phyloP scores from a whole-genome alignment of 2,329 filamentous ascomycete species.

The Ophiostoma sp. region DNA sequence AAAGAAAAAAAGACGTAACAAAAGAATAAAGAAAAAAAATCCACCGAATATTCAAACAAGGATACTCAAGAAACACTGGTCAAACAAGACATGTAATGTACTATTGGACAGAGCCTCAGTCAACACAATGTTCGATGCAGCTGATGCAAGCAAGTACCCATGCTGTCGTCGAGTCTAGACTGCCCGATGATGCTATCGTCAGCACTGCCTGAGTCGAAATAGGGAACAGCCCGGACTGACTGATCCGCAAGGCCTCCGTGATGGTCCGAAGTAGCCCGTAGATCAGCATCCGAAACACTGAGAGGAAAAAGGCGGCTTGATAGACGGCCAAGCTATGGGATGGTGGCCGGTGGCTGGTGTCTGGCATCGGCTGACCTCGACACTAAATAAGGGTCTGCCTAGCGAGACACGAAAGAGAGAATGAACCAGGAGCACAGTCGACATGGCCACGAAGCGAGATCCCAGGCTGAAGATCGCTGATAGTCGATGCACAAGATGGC shows the following conservation, averaged over 20 bases:
- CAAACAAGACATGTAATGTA: background rate
- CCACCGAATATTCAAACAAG: no score
- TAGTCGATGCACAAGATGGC: no score
- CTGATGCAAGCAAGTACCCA: background rate
- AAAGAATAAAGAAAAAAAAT: no score
- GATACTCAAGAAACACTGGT: no score
- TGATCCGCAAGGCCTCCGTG: background rate
- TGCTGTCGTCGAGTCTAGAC: background rate
- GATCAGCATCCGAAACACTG: background rate
- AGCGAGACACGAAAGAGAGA: no score
- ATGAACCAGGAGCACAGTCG: no score
- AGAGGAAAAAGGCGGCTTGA: background rate
- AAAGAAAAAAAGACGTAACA: background rate
- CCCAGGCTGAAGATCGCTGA: no score
- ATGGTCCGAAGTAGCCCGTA: background rate
- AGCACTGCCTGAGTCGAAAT: background rate
- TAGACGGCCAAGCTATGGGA: no score
- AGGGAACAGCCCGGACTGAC: background rate
- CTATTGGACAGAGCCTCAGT: conserved; percentile 5
- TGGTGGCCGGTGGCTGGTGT: background rate
- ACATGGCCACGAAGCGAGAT: no score
- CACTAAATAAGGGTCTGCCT: no score
- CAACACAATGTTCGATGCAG: no score
- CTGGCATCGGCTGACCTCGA: background rate
- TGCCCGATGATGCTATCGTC: background rate